phyloP scores from a whole-genome alignment of 2,329 filamentous ascomycete genomes.

The Neurospora crassa region DNA sequence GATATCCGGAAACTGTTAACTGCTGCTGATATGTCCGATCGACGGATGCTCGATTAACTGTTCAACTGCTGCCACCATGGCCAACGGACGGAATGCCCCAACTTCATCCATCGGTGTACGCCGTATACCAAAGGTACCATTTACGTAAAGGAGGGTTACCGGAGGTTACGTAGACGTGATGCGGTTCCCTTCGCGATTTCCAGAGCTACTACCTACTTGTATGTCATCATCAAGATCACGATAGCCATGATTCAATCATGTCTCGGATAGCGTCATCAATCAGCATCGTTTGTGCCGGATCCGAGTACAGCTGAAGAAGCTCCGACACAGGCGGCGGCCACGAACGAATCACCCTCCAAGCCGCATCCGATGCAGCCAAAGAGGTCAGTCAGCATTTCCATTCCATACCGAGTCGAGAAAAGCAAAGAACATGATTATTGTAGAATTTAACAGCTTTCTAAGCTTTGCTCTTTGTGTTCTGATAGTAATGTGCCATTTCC shows the following conservation, averaged over 20 bases:
- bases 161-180: neutral
- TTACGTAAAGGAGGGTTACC: neutral
- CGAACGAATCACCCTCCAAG: neutral
- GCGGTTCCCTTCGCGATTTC: neutral
- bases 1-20: neutral
- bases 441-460: constrained; percentile 6
- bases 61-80: neutral
- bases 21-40: neutral
- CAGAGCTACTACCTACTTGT: neutral
- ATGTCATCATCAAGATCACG: neutral
- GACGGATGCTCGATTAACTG: neutral
- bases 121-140: neutral
- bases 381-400: neutral
- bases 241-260: neutral
- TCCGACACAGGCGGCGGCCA: neutral
- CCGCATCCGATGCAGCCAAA: neutral
- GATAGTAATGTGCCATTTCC: constrained; percentile 97
- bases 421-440: constrained; percentile 9
- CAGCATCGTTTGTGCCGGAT: neutral
- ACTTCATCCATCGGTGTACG: neutral
- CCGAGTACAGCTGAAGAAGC: neutral
- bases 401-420: neutral
- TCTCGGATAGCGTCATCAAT: neutral
- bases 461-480: constrained; percentile 39
- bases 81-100: neutral